A percentile compares a stretch with the other conserved stretches of the same genome.
These are phyloP conservation scores for Umbelopsis sp. DNA, from an alignment of 371 early-diverging fungal genomes.

Conservation along the genomic window DNA sequence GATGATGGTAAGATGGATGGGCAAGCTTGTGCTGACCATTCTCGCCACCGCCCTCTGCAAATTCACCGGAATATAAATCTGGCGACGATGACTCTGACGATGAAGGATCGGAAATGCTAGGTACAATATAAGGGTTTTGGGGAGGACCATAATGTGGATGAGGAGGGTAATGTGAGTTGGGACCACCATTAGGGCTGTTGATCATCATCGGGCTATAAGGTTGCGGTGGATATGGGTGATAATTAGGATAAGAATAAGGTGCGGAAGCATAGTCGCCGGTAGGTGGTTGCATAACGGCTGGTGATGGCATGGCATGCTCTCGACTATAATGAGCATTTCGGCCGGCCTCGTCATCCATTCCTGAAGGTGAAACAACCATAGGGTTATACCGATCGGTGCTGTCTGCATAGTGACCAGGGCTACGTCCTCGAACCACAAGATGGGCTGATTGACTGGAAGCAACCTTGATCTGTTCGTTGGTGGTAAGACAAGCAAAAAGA, in stretches of 20 bases:
- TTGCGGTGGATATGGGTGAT: constrained; percentile 15
- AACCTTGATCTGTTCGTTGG: constrained; percentile 52
- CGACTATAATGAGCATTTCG: constrained; percentile 10
- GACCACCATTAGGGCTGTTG: constrained; percentile 8
- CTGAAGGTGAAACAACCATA: constrained; percentile 6
- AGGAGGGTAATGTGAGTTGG: constrained; percentile 11
- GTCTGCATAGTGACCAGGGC: constrained; percentile 89
- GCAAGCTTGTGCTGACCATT: constrained; percentile 17
- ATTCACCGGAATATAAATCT: constrained; percentile 38
- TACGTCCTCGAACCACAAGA: constrained; percentile 88
- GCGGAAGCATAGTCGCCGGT: constrained; percentile 15
- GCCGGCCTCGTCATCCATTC: constrained; percentile 5
- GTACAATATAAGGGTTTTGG: constrained; percentile 32
- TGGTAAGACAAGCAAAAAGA: constrained; percentile 63
- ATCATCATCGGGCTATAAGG: constrained; percentile 17
- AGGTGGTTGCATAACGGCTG: constrained; percentile 14
- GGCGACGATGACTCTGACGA: constrained; percentile 46
- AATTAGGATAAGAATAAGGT: constrained; percentile 15
- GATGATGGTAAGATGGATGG: constrained; percentile 1
- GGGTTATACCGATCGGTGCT: constrained; percentile 32
- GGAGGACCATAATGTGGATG: constrained; percentile 15
- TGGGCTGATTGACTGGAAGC: constrained; percentile 74
- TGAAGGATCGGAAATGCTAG: constrained; percentile 41
- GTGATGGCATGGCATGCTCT: constrained; percentile 13
- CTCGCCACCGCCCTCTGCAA: constrained; percentile 6